Evolutionary conservation across 768 basidiomycete species (phyloP).

Genomic region (Serendipita vermifera): DNA sequence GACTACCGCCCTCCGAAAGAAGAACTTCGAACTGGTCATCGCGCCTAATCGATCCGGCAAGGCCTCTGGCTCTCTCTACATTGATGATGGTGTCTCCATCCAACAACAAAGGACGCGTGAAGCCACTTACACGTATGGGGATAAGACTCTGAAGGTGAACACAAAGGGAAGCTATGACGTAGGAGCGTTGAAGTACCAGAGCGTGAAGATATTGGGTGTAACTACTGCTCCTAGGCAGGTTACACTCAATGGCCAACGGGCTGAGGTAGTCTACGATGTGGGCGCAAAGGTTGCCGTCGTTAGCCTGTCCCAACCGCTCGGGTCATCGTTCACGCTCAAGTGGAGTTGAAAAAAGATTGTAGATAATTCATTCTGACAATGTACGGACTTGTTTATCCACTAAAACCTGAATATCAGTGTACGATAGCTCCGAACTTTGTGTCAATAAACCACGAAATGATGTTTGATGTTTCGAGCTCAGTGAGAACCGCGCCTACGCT

Average conservation of each 20-base stretch:
- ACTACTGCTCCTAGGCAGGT: neutral
- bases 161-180: neutral
- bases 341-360: too few relatives aligned
- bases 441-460: too few relatives aligned
- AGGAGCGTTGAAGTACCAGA: neutral
- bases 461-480: too few relatives aligned
- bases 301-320: too few relatives aligned
- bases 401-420: too few relatives aligned
- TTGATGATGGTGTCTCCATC: slow-evolving; percentile 10
- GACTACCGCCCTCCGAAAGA: neutral
- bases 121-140: neutral
- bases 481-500: too few relatives aligned
- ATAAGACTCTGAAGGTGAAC: neutral
- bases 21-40: neutral
- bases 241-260: neutral
- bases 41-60: neutral
- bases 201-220: neutral
- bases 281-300: too few relatives aligned
- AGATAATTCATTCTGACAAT: too few relatives aligned
- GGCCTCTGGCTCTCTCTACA: slow-evolving; percentile 10
- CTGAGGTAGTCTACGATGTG: too few relatives aligned
- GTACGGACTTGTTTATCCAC: too few relatives aligned
- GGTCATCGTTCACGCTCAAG: too few relatives aligned
- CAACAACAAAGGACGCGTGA: neutral
- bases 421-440: too few relatives aligned